phyloP scores from a whole-genome alignment of 1,139 yeast genomes.

The Scheffersomyces stambukii region DNA sequence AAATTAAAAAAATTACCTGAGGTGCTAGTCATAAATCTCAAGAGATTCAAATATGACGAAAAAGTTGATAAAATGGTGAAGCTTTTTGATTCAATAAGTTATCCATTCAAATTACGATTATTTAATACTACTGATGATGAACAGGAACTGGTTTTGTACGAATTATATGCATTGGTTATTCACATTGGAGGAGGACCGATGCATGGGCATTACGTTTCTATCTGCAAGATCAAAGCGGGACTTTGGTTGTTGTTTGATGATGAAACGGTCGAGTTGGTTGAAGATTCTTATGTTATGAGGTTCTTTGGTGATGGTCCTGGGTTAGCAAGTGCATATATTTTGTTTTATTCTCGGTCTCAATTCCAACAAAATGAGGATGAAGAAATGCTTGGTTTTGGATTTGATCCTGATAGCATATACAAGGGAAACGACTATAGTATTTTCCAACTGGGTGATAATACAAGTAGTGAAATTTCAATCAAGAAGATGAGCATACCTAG shows the following conservation, averaged over 20 bases:
- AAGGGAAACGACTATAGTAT: constrained; percentile 24
- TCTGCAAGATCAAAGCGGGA: constrained; percentile 72
- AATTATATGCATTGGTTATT: constrained; percentile 79
- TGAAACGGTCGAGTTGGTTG: constrained; percentile 88
- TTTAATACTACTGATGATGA: constrained; percentile 62
- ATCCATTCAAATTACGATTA: constrained; percentile 70
- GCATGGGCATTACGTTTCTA: constrained; percentile 92
- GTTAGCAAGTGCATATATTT: constrained; percentile 84
- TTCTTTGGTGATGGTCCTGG: constrained; percentile 91
- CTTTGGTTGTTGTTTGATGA: constrained; percentile 95
- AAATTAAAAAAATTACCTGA: constrained; percentile 76
- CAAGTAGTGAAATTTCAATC: constrained; percentile 10
- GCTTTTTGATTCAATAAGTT: constrained; percentile 78
- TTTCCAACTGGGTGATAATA: constrained; percentile 8
- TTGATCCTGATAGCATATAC: constrained; percentile 28
- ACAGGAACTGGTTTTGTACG: constrained; percentile 55
- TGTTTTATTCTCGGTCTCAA: constrained; percentile 54
- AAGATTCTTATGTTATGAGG: constrained; percentile 75
- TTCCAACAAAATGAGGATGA: constrained; percentile 18
- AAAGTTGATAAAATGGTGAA: constrained; percentile 77
- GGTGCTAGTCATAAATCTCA: constrained; percentile 76
- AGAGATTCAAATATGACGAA: constrained; percentile 89
- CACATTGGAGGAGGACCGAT: constrained; percentile 98
- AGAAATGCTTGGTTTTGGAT: constrained; percentile 30
- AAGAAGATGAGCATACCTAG: constrained; percentile 8